A percentile compares a stretch with the other conserved stretches of the same genome.
Conservation (phyloP, 139 green algal genomes). For the Ettlia oleoabundans region DNA sequence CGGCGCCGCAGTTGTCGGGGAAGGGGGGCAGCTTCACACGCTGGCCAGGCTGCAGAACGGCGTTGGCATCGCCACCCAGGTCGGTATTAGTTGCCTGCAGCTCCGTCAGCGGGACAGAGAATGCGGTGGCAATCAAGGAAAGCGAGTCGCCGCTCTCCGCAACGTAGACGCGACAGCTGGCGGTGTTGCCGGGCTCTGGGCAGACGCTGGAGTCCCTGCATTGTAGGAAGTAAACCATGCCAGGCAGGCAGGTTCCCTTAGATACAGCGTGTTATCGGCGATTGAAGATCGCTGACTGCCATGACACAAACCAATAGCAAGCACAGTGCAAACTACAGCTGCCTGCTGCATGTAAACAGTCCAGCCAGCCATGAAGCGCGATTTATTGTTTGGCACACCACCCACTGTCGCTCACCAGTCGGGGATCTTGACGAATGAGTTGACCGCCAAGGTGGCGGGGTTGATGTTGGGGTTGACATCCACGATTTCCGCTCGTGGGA, state of each 20-base stretch:
- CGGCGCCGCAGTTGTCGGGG: conserved; percentile 36
- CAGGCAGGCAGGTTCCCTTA: too few relatives aligned
- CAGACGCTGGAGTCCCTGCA: conserved; percentile 10
- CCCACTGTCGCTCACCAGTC: too few relatives aligned
- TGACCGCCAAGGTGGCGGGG: neutral
- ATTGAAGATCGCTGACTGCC: too few relatives aligned
- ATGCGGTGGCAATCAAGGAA: conserved; percentile 35
- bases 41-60: conserved; percentile 29
- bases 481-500: conserved; percentile 20
- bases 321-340: too few relatives aligned
- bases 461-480: conserved; percentile 10
- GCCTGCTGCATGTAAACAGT: too few relatives aligned
- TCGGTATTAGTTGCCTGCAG: conserved; percentile 27
- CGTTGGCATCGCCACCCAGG: neutral
- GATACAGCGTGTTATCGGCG: too few relatives aligned
- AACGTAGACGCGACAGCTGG: conserved; percentile 37
- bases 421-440: conserved; percentile 38
- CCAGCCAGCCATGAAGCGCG: too few relatives aligned
- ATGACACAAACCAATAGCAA: too few relatives aligned
- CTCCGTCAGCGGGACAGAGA: conserved; percentile 17
- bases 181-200: conserved; percentile 12
- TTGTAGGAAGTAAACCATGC: too few relatives aligned
- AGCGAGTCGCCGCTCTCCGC: conserved; percentile 33
- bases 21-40: conserved; percentile 41
- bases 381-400: too few relatives aligned